Percentiles rank a stretch among this genome's conserved stretches.
Evolutionary conservation across 352 stramenopile species (phyloP).

Genomic region (Phytopythium delawarense): DNA sequence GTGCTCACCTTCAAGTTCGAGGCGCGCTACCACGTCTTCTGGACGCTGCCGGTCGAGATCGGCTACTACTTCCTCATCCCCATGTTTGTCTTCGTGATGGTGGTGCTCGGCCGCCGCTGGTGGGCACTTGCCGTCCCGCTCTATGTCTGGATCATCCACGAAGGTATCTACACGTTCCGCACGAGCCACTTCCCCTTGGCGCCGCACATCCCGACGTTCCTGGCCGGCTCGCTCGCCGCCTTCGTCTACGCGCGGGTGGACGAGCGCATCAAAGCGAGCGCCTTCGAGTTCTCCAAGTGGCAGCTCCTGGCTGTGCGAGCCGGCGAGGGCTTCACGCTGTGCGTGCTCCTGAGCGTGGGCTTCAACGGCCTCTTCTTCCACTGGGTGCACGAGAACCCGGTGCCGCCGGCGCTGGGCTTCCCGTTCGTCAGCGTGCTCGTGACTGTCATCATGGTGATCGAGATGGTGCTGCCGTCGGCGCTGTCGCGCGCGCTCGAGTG

Average conservation of each 20-base stretch:
- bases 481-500: slow-evolving; percentile 36
- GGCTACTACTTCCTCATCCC: slow-evolving; percentile 51
- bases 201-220: slow-evolving; percentile 32
- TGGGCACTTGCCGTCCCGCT: slow-evolving; percentile 25
- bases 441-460: slow-evolving; percentile 25
- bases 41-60: slow-evolving; percentile 48
- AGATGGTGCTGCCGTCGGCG: slow-evolving; percentile 31
- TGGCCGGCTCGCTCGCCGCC: slow-evolving; percentile 36
- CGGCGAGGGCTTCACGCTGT: slow-evolving; percentile 15
- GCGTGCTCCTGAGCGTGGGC: slow-evolving; percentile 33
- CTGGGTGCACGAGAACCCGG: slow-evolving; percentile 34
- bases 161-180: slow-evolving; percentile 13
- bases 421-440: slow-evolving; percentile 29
- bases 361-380: slow-evolving; percentile 35
- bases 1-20: slow-evolving; percentile 50
- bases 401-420: slow-evolving; percentile 22
- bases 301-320: slow-evolving; percentile 19
- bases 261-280: slow-evolving; percentile 22
- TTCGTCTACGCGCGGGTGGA: slow-evolving; percentile 30
- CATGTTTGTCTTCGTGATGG: slow-evolving; percentile 21
- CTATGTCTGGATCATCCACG: slow-evolving; percentile 25
- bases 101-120: slow-evolving; percentile 33
- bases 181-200: slow-evolving; percentile 9
- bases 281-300: slow-evolving; percentile 20
- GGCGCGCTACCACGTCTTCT: slow-evolving; percentile 44